Conservation (phyloP, 805 yeast genomes). For the Candida xyloterini region DNA sequence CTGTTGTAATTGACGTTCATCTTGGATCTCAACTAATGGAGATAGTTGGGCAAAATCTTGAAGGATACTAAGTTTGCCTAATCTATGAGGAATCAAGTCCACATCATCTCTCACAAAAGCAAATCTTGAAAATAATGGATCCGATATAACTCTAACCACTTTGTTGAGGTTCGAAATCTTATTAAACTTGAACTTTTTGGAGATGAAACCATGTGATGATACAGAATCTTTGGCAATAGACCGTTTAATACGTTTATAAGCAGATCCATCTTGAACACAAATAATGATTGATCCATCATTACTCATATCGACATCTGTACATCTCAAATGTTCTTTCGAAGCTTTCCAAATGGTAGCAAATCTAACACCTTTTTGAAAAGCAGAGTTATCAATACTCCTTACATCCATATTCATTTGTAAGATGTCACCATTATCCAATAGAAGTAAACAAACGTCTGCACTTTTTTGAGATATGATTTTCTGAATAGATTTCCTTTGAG, state of each 20-base stretch:
- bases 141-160: constrained; percentile 59
- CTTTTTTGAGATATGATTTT: constrained; percentile 38
- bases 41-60: constrained; percentile 56
- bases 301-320: constrained; percentile 65
- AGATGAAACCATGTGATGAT: constrained; percentile 19
- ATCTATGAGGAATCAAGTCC: constrained; percentile 53
- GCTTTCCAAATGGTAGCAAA: constrained; percentile 62
- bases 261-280: constrained; percentile 68
- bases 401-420: constrained; percentile 35
- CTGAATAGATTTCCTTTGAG: constrained; percentile 36
- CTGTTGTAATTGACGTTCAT: constrained; percentile 11
- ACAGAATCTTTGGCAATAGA: constrained; percentile 31
- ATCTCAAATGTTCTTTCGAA: constrained; percentile 51
- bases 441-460: constrained; percentile 42
- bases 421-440: constrained; percentile 61
- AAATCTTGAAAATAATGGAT: constrained; percentile 58
- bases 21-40: constrained; percentile 36
- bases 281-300: constrained; percentile 67
- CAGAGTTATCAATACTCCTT: constrained; percentile 30
- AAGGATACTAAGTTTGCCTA: constrained; percentile 44
- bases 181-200: constrained; percentile 46
- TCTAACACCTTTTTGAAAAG: constrained; percentile 42
- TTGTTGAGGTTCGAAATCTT: constrained; percentile 53
- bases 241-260: constrained; percentile 44
- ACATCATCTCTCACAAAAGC: constrained; percentile 64